Evolutionary conservation across 1,284 basidiomycete genomes (phyloP).

Genomic region (Trichosporon ovoides): DNA sequence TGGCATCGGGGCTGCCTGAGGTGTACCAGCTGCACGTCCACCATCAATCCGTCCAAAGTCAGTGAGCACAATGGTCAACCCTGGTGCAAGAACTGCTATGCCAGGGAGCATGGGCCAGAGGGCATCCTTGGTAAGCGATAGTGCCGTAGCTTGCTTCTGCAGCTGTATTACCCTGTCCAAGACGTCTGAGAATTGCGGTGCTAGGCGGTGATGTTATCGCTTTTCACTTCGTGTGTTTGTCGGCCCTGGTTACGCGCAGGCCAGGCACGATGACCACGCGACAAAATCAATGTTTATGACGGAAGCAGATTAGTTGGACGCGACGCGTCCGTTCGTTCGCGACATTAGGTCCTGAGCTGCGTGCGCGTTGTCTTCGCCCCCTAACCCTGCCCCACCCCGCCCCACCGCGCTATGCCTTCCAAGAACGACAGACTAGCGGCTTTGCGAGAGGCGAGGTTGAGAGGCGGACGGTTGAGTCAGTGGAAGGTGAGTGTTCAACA

Average conservation of each 20-base stretch:
- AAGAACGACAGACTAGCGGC: conserved; percentile 2
- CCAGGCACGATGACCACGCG: background rate
- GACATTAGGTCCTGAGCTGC: background rate
- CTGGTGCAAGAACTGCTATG: conserved; percentile 48
- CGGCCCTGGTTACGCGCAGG: no score
- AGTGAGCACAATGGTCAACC: conserved; percentile 55
- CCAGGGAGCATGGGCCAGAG: conserved; percentile 39
- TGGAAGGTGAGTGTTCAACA: background rate
- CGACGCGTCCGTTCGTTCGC: background rate
- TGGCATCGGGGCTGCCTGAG: conserved; percentile 46
- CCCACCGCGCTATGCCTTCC: background rate
- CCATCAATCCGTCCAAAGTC: conserved; percentile 48
- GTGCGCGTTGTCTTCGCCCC: background rate
- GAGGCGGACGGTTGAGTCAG: background rate
- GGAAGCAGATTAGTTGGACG: background rate
- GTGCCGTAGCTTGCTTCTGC: background rate
- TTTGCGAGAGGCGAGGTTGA: background rate
- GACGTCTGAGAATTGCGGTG: no score
- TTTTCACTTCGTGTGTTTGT: background rate
- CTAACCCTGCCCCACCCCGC: background rate
- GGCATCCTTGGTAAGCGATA: conserved; percentile 38
- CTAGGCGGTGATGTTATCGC: background rate
- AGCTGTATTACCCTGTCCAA: background rate
- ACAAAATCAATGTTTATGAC: conserved; percentile 6
- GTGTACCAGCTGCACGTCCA: conserved; percentile 38